Conservation (phyloP, 1,284 basidiomycete species). For the Pyrrhoderma noxium region DNA sequence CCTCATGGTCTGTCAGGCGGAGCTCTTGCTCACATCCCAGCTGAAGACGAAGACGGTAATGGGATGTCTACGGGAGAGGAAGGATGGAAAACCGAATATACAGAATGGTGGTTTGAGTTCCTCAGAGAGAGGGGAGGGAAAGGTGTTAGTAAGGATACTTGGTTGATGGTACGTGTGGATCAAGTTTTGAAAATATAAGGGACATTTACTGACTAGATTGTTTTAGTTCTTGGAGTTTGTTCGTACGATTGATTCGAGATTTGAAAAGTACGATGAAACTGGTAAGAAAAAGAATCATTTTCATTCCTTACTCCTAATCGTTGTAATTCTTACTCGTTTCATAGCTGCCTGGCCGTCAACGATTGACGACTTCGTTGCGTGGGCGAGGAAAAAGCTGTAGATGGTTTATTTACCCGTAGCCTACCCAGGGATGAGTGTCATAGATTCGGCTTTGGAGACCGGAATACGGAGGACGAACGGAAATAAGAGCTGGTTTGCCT, state of each 20-base stretch:
- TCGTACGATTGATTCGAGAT: constrained; percentile 72
- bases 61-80: constrained; percentile 33
- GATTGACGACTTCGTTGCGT: constrained; percentile 84
- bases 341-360: constrained; percentile 85
- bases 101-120: constrained; percentile 82
- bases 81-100: constrained; percentile 64
- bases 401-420: no score
- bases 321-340: background rate
- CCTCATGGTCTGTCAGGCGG: constrained; percentile 70
- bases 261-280: constrained; percentile 79
- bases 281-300: no score
- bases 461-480: no score
- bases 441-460: no score
- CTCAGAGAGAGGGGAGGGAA: constrained; percentile 63
- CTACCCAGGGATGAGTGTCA: no score
- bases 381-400: constrained; percentile 42
- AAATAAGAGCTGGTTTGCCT: no score
- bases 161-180: constrained; percentile 65
- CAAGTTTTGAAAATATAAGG: background rate
- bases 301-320: background rate
- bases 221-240: constrained; percentile 75
- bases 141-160: constrained; percentile 91
- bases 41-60: constrained; percentile 34
- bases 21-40: constrained; percentile 48
- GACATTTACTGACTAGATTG: background rate